phyloP scores from a whole-genome alignment of 208 protist species.

The Wallacemonas sp. region DNA sequence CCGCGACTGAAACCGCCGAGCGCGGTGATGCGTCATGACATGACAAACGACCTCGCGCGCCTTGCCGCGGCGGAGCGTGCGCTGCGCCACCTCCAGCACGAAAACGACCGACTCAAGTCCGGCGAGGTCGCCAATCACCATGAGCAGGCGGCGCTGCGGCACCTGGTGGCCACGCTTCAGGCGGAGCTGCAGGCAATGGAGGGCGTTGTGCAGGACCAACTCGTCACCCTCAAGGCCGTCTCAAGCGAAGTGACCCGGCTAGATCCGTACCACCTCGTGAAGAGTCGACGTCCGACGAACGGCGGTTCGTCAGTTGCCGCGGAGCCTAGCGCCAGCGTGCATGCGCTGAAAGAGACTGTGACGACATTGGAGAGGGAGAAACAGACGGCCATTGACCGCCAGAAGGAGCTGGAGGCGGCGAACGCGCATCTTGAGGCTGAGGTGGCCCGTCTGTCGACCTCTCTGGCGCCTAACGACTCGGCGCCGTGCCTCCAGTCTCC shows the following conservation, averaged over 20 bases:
- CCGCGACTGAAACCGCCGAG: constrained; percentile 2
- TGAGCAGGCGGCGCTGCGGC: constrained; percentile 28
- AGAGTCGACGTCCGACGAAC: constrained; percentile 20
- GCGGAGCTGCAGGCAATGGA: constrained; percentile 58
- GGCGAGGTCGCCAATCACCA: constrained; percentile 19
- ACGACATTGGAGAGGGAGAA: neutral
- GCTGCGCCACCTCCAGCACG: constrained; percentile 33
- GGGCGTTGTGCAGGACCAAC: constrained; percentile 49
- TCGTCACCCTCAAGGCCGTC: constrained; percentile 41
- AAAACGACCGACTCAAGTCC: constrained; percentile 54
- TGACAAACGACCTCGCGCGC: constrained; percentile 12
- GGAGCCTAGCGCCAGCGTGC: neutral
- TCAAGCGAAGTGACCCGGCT: constrained; percentile 42
- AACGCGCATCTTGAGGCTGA: neutral
- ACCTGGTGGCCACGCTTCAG: constrained; percentile 45
- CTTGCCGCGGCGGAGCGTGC: constrained; percentile 41
- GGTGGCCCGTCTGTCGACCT: neutral
- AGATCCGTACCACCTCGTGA: constrained; percentile 56
- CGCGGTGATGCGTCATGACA: neutral
- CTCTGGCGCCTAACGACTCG: neutral
- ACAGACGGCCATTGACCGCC: neutral
- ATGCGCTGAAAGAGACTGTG: neutral
- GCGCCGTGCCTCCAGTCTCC: neutral
- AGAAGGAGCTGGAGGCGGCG: neutral
- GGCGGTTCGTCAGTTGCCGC: neutral